phyloP scores from a whole-genome alignment of 257 asterid species.

The Vinca minor region DNA sequence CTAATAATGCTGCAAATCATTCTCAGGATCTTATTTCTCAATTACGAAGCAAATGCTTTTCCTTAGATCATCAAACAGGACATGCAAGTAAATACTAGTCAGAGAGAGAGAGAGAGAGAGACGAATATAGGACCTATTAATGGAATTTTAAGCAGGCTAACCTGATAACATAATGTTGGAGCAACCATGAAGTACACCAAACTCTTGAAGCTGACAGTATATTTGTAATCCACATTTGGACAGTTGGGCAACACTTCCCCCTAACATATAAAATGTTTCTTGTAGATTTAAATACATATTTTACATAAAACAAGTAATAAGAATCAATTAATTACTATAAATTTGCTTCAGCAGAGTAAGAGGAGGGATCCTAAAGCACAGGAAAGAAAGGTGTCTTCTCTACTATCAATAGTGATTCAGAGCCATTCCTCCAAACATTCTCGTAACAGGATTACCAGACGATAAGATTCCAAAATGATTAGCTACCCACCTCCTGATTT shows the following conservation, averaged over 20 bases:
- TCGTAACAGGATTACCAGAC: neutral
- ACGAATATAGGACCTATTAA: neutral
- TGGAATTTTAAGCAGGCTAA: constrained; percentile 20
- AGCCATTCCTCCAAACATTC: neutral
- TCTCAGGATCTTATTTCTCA: neutral
- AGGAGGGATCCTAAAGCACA: neutral
- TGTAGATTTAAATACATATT: neutral
- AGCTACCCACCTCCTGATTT: neutral
- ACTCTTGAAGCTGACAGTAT: constrained; percentile 62
- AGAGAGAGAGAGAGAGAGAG: neutral
- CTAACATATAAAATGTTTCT: constrained; percentile 31
- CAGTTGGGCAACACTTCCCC: constrained; percentile 43
- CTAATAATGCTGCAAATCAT: neutral
- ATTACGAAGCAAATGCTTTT: neutral
- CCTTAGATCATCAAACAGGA: neutral
- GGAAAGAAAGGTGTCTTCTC: neutral
- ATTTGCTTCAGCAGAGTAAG: neutral
- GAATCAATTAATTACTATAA: neutral
- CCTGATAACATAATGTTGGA: constrained; percentile 98
- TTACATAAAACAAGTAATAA: neutral
- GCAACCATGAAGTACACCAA: constrained; percentile 85
- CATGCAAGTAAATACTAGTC: neutral
- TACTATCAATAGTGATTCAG: neutral
- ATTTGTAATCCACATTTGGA: constrained; percentile 48
- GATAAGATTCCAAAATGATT: neutral